Evolutionary conservation across 2,329 filamentous ascomycete species (phyloP), one percentile per base, ranked within the genome.

Genomic region (Sclerotinia trifoliorum): DNA sequence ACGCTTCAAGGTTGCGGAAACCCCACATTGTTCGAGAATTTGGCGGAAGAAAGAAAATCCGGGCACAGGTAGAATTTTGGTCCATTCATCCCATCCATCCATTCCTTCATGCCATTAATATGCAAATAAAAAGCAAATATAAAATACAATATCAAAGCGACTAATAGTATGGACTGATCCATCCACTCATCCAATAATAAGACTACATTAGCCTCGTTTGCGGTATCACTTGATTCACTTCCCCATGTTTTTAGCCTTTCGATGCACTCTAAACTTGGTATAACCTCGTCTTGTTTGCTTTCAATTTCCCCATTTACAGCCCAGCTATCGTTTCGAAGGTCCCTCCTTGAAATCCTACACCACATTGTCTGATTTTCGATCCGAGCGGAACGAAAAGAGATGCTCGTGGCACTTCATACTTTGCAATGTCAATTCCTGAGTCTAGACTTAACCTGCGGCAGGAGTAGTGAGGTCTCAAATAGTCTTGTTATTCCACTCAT

Each of bases 11-110:
- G 13, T 42, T 13, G 15, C 13, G 13, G 6, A 17, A 17, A 32
- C 42, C 58, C 58, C 58, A 51, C 58, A 62, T 51, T 39, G 26
- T 61, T 61, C 42, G 42, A 61, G 52, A 32, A 6, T 51, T 49
- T 35, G 44, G 46, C 5, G 46, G 58, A 29, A 51, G 46, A 51
- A 62, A 35, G 58, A 62, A 61, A 62, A 62, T 62, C 58, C 58
- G 58, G 58, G 26, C 49, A 26, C 35, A 46, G 21, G 5, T 60
- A 29, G 26, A 4, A 5, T 29, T 39, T 29, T 21, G 1, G 21
- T 35, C 52, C 19, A 35, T 10, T 24, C 32, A 35, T n/a, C 24
- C 24, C 19, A 10, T 49, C 3, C 17, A 29, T 35, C 32, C 32
- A 35, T n/a, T 51, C 21, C 8, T 51, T 13, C 19, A 35, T 35